Percentiles rank a stretch among this genome's conserved stretches.
phyloP scores from a whole-genome alignment of 371 early-diverging fungal genomes.

The Gilbertella persicaria region DNA sequence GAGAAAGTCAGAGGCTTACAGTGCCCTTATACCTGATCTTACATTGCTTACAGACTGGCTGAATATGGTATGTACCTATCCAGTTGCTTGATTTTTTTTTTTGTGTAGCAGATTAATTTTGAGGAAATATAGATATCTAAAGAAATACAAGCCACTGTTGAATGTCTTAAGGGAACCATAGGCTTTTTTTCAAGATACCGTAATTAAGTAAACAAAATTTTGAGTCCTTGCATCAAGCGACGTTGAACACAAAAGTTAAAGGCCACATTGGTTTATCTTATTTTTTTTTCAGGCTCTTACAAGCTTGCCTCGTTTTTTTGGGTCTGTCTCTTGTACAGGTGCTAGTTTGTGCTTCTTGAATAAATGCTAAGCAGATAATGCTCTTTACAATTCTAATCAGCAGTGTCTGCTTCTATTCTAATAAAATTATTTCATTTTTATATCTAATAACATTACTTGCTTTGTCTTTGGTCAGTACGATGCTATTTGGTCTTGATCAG shows the following conservation, averaged over 20 bases:
- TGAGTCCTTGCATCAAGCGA: constrained; percentile 10
- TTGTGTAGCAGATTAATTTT: constrained; percentile 5
- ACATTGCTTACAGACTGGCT: constrained; percentile 7
- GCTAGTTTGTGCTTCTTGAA: constrained; percentile 12
- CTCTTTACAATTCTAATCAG: constrained; percentile 9
- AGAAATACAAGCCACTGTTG: constrained; percentile 7
- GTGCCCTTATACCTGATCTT: constrained; percentile 8
- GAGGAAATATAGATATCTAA: constrained; percentile 6
- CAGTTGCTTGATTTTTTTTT: constrained; percentile 3
- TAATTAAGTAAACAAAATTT: constrained; percentile 8
- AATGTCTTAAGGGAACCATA: constrained; percentile 10
- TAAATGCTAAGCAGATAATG: constrained; percentile 10
- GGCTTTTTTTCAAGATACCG: constrained; percentile 8
- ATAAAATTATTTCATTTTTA: constrained; percentile 12
- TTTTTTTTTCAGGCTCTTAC: constrained; percentile 6
- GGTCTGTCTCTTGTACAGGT: constrained; percentile 7
- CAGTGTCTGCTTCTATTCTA: constrained; percentile 8
- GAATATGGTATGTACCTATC: constrained; percentile 2
- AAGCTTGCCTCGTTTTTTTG: constrained; percentile 1
- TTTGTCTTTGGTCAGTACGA: constrained; percentile 11
- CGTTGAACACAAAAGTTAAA: constrained; percentile 7
- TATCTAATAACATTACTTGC: constrained; percentile 9
- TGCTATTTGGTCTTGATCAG: constrained; percentile 12
- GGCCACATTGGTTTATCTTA: constrained; percentile 2
- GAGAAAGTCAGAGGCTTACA: constrained; percentile 6